Evolutionary conservation across 805 yeast species (phyloP), one percentile per base, ranked within the genome.

Genomic region (Suhomyces pyralidae): DNA sequence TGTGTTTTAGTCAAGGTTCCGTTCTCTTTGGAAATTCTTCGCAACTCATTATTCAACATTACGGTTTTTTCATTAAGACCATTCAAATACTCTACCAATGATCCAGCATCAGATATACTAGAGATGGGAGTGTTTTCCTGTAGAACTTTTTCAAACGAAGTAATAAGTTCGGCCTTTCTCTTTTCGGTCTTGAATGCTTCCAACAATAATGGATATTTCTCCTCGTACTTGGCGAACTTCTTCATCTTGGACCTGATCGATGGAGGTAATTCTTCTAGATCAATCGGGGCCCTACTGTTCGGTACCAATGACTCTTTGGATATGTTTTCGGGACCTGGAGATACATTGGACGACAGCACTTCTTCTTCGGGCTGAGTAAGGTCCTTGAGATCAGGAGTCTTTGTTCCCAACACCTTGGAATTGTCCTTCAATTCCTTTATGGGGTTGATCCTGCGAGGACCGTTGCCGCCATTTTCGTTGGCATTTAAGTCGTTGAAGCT

Each of bases 101-200:
- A 73, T 8, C 83, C 88, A 1, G 86, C 82, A 62, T 93, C 97
- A 0, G 85, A 72, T 20, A 94, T 82, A 34, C 85, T 80, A 1
- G 88, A 78, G 48, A 89, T 79, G 0, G 98, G 98, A 0, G 97
- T 92, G 57, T 81, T 70, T 61, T 93, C 97, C 49, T 81, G 77
- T 54, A 93, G 70, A 12, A 87, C 80, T 51, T 74, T 82, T 63
- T 90, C 97, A 59, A 92, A 86, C 0, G 72, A 62, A 4, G 64
- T 73, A 7, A 91, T 79, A 44, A 85, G 76, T 45, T 81, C 85
- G 1, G 79, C 73, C 60, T 85, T 87, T 48, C 79, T 74, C 70
- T 88, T 90, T 66, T 92, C 97, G 1, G 78, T 73, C 63, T 90
- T 88, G 71, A 90, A 94, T 0, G 98, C 97, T 44, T 86, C 86